Evolutionary conservation across 164 flowering plant genomes (phyloP).

Genomic region (Berberis vulgaris): DNA sequence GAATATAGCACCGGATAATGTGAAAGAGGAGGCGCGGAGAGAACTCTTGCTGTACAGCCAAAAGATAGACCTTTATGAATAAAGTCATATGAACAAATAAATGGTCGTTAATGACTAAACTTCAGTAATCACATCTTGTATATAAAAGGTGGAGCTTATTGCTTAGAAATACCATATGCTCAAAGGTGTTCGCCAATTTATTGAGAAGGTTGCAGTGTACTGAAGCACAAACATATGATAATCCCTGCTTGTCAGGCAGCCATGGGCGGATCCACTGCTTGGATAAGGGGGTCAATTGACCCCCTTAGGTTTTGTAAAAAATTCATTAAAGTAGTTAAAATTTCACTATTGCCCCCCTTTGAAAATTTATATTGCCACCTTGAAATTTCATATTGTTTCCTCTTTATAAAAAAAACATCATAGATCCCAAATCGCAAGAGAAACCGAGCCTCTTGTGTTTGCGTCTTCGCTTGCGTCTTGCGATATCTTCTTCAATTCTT

Average conservation of each 20-base stretch:
- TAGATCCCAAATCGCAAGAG: too few relatives aligned
- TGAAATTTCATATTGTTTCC: too few relatives aligned
- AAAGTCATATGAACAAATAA: neutral
- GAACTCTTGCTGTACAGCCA: conserved; percentile 21
- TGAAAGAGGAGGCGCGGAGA: conserved; percentile 42
- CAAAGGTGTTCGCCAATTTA: conserved; percentile 23
- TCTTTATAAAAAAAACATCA: too few relatives aligned
- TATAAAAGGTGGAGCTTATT: neutral
- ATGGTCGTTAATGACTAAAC: neutral
- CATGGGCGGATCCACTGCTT: too few relatives aligned
- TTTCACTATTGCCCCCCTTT: too few relatives aligned
- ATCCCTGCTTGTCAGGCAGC: conserved; percentile 13
- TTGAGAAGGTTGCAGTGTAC: conserved; percentile 8
- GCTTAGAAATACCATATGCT: conserved; percentile 19
- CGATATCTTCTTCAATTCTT: too few relatives aligned
- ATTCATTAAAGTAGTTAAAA: too few relatives aligned
- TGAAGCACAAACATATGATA: conserved; percentile 21
- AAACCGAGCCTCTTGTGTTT: too few relatives aligned
- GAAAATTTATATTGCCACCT: too few relatives aligned
- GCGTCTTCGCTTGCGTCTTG: too few relatives aligned
- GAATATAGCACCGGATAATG: conserved; percentile 34
- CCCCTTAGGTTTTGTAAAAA: too few relatives aligned
- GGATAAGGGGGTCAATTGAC: too few relatives aligned
- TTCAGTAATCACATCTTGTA: neutral
- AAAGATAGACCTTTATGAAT: conserved; percentile 15